Evolutionary conservation across 768 basidiomycete genomes (phyloP).

Genomic region (Kwoniella europaea): DNA sequence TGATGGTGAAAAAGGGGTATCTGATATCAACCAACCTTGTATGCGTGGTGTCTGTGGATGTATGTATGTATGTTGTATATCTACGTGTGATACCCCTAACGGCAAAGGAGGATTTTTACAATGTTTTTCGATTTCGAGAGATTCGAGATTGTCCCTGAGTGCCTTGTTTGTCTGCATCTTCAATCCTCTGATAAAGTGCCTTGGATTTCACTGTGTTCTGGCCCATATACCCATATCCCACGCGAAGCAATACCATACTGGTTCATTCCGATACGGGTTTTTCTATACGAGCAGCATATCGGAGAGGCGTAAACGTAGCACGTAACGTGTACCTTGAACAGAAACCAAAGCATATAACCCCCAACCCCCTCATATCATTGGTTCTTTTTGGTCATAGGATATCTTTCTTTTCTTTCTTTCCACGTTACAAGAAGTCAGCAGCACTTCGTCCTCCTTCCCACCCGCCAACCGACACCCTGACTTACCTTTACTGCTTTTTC

Average conservation of each 20-base stretch:
- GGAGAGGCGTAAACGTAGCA: background rate
- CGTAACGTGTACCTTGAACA: background rate
- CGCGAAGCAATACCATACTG: background rate
- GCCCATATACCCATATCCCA: background rate
- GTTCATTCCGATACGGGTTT: no score
- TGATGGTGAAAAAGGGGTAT: constrained; percentile 17
- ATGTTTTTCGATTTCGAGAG: constrained; percentile 1
- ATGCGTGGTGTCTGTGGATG: background rate
- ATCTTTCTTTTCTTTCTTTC: no score
- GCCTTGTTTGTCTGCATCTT: background rate
- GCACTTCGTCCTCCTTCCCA: background rate
- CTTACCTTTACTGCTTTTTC: background rate
- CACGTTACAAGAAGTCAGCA: no score
- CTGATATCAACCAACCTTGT: constrained; percentile 9
- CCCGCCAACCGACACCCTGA: constrained; percentile 1
- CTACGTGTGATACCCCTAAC: constrained; percentile 9
- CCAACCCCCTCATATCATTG: no score
- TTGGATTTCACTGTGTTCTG: constrained; percentile 4
- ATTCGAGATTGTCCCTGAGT: constrained; percentile 15
- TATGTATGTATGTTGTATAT: background rate
- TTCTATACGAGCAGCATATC: background rate
- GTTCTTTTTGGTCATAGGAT: no score
- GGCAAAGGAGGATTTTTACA: background rate
- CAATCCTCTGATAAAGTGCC: constrained; percentile 8
- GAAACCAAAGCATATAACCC: no score